These are phyloP conservation scores for Heliamphora pulchella DNA, from an alignment of 179 eudicot species.

Conservation along the genomic window DNA sequence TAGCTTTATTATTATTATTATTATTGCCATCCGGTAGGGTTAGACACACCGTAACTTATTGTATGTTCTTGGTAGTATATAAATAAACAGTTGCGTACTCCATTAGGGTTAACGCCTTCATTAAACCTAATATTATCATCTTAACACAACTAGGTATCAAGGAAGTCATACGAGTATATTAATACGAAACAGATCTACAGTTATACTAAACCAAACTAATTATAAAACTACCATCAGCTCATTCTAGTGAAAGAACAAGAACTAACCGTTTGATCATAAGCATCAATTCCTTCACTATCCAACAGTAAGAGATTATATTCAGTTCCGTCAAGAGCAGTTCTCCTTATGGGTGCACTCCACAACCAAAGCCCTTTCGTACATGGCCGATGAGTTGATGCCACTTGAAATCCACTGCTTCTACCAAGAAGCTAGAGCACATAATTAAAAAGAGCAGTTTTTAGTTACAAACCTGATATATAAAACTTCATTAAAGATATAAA, in stretches of 20 bases:
- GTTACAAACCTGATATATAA: not conserved
- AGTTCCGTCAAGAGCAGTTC: conserved; percentile 92
- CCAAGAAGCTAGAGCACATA: conserved; percentile 67
- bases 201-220: not conserved
- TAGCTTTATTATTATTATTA: no score
- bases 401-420: conserved; percentile 92
- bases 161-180: not conserved
- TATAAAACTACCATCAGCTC: conserved; percentile 13
- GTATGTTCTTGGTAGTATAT: no score
- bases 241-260: conserved; percentile 12
- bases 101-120: no score
- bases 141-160: no score
- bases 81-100: no score
- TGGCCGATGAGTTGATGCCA: conserved; percentile 87
- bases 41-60: no score
- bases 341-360: conserved; percentile 90
- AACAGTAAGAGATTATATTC: conserved; percentile 85
- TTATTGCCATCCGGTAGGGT: no score
- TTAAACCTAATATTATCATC: no score
- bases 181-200: not conserved
- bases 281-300: conserved; percentile 98
- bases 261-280: conserved; percentile 96
- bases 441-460: conserved; percentile 13
- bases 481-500: not conserved
- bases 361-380: conserved; percentile 99